Evolutionary conservation across 2,329 filamentous ascomycete species (phyloP).

Genomic region (Aspergillus tamarii): DNA sequence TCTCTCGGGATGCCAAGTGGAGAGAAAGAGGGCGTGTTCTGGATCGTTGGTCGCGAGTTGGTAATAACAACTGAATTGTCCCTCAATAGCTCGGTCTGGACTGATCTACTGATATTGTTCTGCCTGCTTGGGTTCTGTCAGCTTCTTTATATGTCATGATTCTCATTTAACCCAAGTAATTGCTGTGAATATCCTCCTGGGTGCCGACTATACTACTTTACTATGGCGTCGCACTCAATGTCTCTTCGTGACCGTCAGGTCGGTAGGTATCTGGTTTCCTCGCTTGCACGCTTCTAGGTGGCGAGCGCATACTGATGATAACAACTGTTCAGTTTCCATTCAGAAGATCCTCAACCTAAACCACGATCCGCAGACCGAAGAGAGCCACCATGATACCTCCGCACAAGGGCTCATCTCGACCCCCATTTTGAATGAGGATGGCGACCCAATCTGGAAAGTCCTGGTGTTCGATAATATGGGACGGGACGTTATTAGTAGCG

Average conservation of each 20-base stretch:
- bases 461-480: slow-evolving; percentile 92
- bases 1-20: slow-evolving; percentile 34
- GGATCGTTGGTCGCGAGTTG: slow-evolving; percentile 3
- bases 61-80: slow-evolving; percentile 5
- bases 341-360: slow-evolving; percentile 97
- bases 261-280: slow-evolving; percentile 52
- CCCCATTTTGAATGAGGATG: slow-evolving; percentile 82
- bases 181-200: slow-evolving; percentile 20
- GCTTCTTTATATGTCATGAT: slow-evolving; percentile 26
- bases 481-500: slow-evolving; percentile 94
- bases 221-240: slow-evolving; percentile 59
- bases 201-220: slow-evolving; percentile 25
- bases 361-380: slow-evolving; percentile 62
- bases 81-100: background rate
- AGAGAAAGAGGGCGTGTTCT: slow-evolving; percentile 16
- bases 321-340: slow-evolving; percentile 70
- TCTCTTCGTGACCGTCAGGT: slow-evolving; percentile 73
- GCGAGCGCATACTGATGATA: background rate
- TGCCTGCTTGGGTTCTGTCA: background rate
- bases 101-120: slow-evolving; percentile 1
- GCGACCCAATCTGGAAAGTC: slow-evolving; percentile 96
- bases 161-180: slow-evolving; percentile 14
- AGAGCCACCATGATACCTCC: slow-evolving; percentile 65
- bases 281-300: background rate
- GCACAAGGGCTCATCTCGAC: slow-evolving; percentile 67